Evolutionary conservation across 2,329 filamentous ascomycete genomes (phyloP).

Genomic region (Lasiodiplodia sp.): DNA sequence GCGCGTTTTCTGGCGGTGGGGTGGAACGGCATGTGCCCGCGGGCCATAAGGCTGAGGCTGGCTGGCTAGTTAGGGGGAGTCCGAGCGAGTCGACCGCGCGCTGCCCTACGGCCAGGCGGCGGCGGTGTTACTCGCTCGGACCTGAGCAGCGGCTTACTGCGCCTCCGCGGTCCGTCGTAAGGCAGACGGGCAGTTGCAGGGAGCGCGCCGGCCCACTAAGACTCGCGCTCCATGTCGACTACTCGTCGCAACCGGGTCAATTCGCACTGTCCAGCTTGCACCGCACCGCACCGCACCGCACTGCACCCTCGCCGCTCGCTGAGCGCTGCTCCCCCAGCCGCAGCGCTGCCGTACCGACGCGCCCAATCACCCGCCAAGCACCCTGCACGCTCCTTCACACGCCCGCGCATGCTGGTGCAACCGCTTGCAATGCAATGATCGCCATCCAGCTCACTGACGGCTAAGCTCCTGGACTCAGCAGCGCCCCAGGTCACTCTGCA

Average conservation of each 20-base stretch:
- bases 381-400: slow-evolving; percentile 22
- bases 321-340: slow-evolving; percentile 1
- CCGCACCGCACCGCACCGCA: neutral
- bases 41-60: slow-evolving; percentile 25
- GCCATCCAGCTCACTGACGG: slow-evolving; percentile 25
- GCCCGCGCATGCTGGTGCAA: slow-evolving; percentile 25
- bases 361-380: slow-evolving; percentile 20
- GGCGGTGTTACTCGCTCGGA: slow-evolving; percentile 9
- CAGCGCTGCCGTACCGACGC: neutral
- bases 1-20: slow-evolving; percentile 19
- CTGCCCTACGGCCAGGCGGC: slow-evolving; percentile 14
- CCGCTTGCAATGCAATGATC: slow-evolving; percentile 28
- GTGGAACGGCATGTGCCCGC: slow-evolving; percentile 9
- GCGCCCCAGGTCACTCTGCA: slow-evolving; percentile 11
- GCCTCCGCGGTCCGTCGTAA: slow-evolving; percentile 22
- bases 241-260: too few relatives aligned
- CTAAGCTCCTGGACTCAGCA: slow-evolving; percentile 25
- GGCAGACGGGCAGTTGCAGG: slow-evolving; percentile 14
- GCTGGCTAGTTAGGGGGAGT: slow-evolving; percentile 10
- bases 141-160: slow-evolving; percentile 19
- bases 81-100: slow-evolving; percentile 9
- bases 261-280: slow-evolving; percentile 2
- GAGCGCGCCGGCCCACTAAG: slow-evolving; percentile 6
- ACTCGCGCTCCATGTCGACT: slow-evolving; percentile 3
- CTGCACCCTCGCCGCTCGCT: neutral